Evolutionary conservation across 192 early-diverging fungal genomes (phyloP), one percentile per base, ranked within the genome.

Genomic region (Linnemannia hyalina): DNA sequence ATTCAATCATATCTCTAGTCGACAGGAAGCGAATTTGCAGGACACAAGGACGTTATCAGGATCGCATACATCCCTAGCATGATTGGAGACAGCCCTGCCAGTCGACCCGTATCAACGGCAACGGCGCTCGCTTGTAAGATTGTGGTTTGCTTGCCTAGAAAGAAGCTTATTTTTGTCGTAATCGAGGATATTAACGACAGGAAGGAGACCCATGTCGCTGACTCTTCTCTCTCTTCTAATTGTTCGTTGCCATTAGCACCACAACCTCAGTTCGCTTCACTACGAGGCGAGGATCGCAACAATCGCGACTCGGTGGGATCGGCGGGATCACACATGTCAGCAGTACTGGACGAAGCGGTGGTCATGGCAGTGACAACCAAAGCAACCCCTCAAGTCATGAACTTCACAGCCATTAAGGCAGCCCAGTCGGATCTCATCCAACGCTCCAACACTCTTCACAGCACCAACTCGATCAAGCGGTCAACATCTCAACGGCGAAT

Each of bases 61-160:
- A 86, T 86, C 40, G 84, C 84, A 41, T 86, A 86, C 41, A 86
- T 86, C 22, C 84, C 84, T 10, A 86, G 84, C 63, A 78, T 86
- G 71, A 86, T 86, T 68, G 70, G 84, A 47, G 84, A 86, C 4
- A 80, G 79, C 42, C 70, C 79, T 46, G 44, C 74, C 8, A n/a
- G 9, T 2, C 52, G 71, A 8, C 79, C 84, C 44, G 75, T 78
- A 18, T 55, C 78, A 13, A 65, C 83, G 18, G 70, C 78, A 13
- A 65, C 83, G 18, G 70, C 47, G 32, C 70, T 78, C 54, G 41
- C 41, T 41, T 74, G 83, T 80, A 76, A 40, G 42, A 18, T 11
- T 15, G 54, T 49, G 29, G 7, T 0, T 23, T 29, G 1, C n/a
- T 18, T 60, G 6, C 22, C 1, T 65, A 29, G 29, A 65, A 65